A percentile compares a stretch with the other conserved stretches of the same genome.
Conservation (phyloP, 352 stramenopile species). For the Phytophthora sojae region DNA sequence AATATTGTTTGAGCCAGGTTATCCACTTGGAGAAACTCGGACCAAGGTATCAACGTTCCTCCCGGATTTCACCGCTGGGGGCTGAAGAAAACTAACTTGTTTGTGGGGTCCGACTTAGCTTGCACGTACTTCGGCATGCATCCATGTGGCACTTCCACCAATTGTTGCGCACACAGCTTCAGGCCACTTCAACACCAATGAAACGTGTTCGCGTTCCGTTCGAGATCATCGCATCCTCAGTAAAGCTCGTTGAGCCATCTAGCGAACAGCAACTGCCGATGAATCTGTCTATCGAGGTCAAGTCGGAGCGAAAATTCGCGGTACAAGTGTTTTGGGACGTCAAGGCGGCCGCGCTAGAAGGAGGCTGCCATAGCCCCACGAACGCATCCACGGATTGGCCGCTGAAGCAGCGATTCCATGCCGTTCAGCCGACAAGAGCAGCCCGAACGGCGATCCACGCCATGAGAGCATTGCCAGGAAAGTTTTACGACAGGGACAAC, state of each 20-base stretch:
- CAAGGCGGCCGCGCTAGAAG: slow-evolving; percentile 34
- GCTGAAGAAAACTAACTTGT: slow-evolving; percentile 5
- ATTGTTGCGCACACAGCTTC: slow-evolving; percentile 56
- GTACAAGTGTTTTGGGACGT: slow-evolving; percentile 53
- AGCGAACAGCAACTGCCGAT: slow-evolving; percentile 10
- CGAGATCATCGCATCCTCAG: slow-evolving; percentile 45
- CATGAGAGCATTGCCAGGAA: slow-evolving; percentile 23
- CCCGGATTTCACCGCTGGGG: background rate
- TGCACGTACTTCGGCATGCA: slow-evolving; percentile 56
- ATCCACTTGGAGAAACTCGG: slow-evolving; percentile 42
- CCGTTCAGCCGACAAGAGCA: slow-evolving; percentile 7
- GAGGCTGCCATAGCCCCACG: slow-evolving; percentile 3
- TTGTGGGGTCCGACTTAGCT: slow-evolving; percentile 25
- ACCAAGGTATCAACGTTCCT: slow-evolving; percentile 25
- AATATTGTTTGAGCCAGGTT: slow-evolving; percentile 12
- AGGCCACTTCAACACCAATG: slow-evolving; percentile 48
- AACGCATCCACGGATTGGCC: background rate
- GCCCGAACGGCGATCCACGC: slow-evolving; percentile 21
- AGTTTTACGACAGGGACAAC: slow-evolving; percentile 36
- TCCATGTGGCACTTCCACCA: slow-evolving; percentile 78
- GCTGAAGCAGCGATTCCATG: slow-evolving; percentile 7
- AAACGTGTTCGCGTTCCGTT: slow-evolving; percentile 52
- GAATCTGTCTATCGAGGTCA: slow-evolving; percentile 38
- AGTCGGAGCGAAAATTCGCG: slow-evolving; percentile 23
- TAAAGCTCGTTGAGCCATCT: slow-evolving; percentile 26